Base-by-base conservation (phyloP, 805 yeast species). In the Pichia sporocuriosa region DNA sequence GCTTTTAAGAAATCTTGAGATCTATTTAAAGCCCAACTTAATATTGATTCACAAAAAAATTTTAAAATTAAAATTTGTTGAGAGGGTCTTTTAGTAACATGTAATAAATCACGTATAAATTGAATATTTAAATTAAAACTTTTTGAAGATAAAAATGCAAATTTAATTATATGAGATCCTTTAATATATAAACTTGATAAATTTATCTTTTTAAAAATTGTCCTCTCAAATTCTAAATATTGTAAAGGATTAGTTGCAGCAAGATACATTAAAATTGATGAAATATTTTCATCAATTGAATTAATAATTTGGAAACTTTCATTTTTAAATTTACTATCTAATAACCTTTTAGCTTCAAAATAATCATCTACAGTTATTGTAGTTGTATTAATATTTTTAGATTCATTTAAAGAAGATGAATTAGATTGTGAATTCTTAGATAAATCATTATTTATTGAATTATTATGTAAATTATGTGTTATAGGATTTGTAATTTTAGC, bases 181-280 rank as follows among this genome's bases (percentile, higher is more conserved):
- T 68, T 70, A 13, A 73, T 56, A 34, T 61, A 62, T 10, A 68
- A 65, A 15, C 36, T 50, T 35, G 69, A 73, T 25, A 50, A 29
- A 23, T 58, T 63, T 25, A 62, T 42, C 21, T 49, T 51, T 27
- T 49, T 53, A 16, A 66, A 50, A 31, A 61, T 59, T 7, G 46
- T 39, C 3, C 53, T 57, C 38, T 61, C 41, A 52, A 65, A 70
- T 9, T 61, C 56, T 22, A 61, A 66, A 44, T 62, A 70, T 37
- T 71, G 75, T 0, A 45, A 39, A 24, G 74, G 69, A 51, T 77
- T 75, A 3, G 79, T 61, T 13, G 79, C 74, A 1, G 80, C 73
- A 8, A 75, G 35, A 52, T 63, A 77, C 29, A 68, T 57, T 16
- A 72, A 49, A 6, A 77, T 57, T 23, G 65, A 56, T 15, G 67